Percentiles rank a stretch among this genome's conserved stretches.
Conservation (phyloP, 2,329 filamentous ascomycete species). For the Microthyrium microscopicum region DNA sequence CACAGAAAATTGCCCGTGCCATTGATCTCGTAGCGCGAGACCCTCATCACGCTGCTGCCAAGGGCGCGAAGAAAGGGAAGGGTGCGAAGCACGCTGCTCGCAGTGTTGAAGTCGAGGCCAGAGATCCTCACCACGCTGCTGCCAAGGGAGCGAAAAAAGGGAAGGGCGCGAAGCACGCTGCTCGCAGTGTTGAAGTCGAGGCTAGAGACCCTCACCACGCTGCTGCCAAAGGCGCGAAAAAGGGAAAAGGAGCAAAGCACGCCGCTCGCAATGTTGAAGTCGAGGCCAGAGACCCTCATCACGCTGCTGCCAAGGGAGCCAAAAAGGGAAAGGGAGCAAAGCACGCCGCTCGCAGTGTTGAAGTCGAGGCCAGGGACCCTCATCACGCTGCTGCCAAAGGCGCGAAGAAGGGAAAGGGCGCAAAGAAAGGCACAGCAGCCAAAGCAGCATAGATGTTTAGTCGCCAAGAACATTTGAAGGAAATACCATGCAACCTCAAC, state of each 20-base stretch:
- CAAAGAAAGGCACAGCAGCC: background rate
- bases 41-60: constrained; percentile 5
- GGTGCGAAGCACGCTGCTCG: background rate
- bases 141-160: background rate
- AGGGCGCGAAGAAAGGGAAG: constrained; percentile 3
- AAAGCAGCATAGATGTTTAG: too few relatives aligned
- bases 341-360: background rate
- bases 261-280: background rate
- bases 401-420: background rate
- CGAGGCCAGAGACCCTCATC: constrained; percentile 3
- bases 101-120: background rate
- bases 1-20: background rate
- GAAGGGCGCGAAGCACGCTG: background rate
- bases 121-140: background rate
- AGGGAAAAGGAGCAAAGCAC: background rate
- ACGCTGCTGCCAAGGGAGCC: constrained; percentile 4
- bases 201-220: background rate
- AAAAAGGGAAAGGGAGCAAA: background rate
- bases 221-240: background rate
- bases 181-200: background rate
- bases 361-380: background rate
- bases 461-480: too few relatives aligned
- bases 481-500: too few relatives aligned
- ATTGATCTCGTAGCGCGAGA: constrained; percentile 1
- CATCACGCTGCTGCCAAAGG: background rate